Base-by-base conservation (phyloP, 306 rosid species). In the Parietaria judaica region DNA sequence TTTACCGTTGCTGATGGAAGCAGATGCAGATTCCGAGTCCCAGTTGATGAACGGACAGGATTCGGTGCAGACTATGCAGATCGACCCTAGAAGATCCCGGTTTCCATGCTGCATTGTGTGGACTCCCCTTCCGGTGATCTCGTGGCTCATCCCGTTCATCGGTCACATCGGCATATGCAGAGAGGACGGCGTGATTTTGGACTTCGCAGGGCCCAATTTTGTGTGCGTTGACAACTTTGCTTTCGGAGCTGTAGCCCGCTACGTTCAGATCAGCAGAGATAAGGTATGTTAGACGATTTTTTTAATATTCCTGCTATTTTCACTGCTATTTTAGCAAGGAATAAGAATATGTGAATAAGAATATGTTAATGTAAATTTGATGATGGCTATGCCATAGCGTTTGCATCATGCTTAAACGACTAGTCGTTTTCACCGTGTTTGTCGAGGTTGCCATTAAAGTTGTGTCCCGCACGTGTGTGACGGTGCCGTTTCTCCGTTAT, bases 121-220 rank as follows among this genome's bases (percentile, higher is more conserved):
- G 99, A 80, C 99, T 15, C 97, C 96, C 63, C 88, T 94, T 83
- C 99, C 97, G 47, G 84, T 88, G 53, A 78, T 94, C 60, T 88
- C 99, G 0, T 94, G 99, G 95, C 72, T 94, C 68, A 59, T 94
- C 78, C 95, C 99, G 70, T 88, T 84, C 68, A 80, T 94, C 36
- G 99, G 99, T 58, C 99, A 94, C 75, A 72, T 88, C 58, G 99
- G 97, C 65, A 94, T 94, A 56, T 87, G 94, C 79, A 84, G 97
- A 71, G 97, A 94, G 78, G 99, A 88, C 67, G 97, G 99, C 11
- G 94, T 94, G 17, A 84, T 94, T 66, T 76, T 94, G 86, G 97
- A 94, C 83, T 94, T 86, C 70, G 97, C 99, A 6, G 99, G 95
- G 60, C 99, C 99, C 58, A 94, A 86, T 79, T 94, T 66, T 66